These are phyloP conservation scores for Cinnamomum chago DNA, from an alignment of 164 flowering plant species.

Conservation along the genomic window DNA sequence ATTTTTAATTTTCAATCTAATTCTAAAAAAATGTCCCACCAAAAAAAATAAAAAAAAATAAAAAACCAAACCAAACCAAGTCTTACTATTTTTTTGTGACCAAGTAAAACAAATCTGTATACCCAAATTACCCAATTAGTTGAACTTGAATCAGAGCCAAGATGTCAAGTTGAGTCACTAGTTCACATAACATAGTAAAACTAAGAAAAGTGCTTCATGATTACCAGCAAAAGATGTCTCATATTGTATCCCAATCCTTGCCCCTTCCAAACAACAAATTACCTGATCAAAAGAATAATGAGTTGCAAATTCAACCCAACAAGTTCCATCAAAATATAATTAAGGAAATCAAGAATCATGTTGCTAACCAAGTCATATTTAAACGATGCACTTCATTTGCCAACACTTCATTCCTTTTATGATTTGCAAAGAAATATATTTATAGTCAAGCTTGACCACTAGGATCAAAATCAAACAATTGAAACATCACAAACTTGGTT, in stretches of 20 bases:
- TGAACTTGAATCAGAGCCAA: neutral
- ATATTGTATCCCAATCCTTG: constrained; percentile 93
- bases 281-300: constrained; percentile 44
- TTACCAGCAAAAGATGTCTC: constrained; percentile 94
- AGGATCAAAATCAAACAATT: neutral
- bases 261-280: constrained; percentile 91
- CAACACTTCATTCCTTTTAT: too few species aligned
- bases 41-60: too few species aligned
- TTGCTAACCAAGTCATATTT: neutral
- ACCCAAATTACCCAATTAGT: neutral
- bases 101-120: too few species aligned
- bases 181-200: neutral
- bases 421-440: too few species aligned
- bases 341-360: neutral
- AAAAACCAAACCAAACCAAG: too few species aligned
- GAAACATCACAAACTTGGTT: neutral
- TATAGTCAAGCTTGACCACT: too few species aligned
- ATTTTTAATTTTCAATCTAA: too few species aligned
- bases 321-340: neutral
- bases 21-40: too few species aligned
- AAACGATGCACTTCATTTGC: too few species aligned
- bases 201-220: neutral
- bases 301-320: constrained; percentile 7
- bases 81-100: too few species aligned
- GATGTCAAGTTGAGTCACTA: neutral